Evolutionary conservation across 2,329 filamentous ascomycete genomes (phyloP).

Genomic region (Phaeosphaeriaceae sp.): DNA sequence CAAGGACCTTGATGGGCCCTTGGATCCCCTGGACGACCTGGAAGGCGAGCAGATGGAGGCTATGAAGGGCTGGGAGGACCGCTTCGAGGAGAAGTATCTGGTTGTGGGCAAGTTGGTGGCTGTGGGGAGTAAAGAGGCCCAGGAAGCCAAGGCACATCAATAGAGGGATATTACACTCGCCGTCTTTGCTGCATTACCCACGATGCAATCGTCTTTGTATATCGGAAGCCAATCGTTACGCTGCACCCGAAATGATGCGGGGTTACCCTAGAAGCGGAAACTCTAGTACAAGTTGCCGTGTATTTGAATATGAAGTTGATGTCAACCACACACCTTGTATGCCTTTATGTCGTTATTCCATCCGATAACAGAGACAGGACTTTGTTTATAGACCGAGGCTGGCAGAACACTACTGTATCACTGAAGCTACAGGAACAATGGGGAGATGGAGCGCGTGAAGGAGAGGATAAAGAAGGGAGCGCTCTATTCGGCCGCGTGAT

Average conservation of each 20-base stretch:
- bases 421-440: too few relatives aligned
- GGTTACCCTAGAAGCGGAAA: slow-evolving; percentile 15
- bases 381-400: too few relatives aligned
- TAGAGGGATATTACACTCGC: too few relatives aligned
- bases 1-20: slow-evolving; percentile 80
- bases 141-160: slow-evolving; percentile 45
- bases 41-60: slow-evolving; percentile 80
- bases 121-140: slow-evolving; percentile 61
- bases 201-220: too few relatives aligned
- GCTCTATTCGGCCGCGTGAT: too few relatives aligned
- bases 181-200: too few relatives aligned
- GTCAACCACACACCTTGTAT: slow-evolving; percentile 1
- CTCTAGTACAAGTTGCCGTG: slow-evolving; percentile 2
- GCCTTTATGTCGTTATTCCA: neutral
- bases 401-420: too few relatives aligned
- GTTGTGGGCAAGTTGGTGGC: slow-evolving; percentile 88
- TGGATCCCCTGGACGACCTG: slow-evolving; percentile 78
- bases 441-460: too few relatives aligned
- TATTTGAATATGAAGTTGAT: slow-evolving; percentile 1
- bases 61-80: slow-evolving; percentile 88
- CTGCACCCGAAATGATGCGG: slow-evolving; percentile 11
- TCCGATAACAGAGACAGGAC: too few relatives aligned
- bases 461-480: too few relatives aligned
- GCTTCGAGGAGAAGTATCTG: slow-evolving; percentile 91
- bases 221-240: neutral